These are phyloP conservation scores for Linderina pennispora DNA, from an alignment of 192 early-diverging fungal genomes.

Conservation along the genomic window DNA sequence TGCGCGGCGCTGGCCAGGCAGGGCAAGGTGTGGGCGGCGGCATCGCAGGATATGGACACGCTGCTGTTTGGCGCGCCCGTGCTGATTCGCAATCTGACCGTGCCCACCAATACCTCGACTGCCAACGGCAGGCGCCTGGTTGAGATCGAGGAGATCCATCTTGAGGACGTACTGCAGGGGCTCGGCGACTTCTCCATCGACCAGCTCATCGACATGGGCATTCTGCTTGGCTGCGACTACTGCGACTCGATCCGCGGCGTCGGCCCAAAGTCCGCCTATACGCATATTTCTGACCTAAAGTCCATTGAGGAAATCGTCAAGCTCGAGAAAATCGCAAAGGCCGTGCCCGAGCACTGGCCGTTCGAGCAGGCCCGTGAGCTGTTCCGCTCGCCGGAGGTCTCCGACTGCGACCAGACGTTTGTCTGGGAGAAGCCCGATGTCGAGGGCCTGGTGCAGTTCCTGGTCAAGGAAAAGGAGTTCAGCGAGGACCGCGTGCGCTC, in stretches of 20 bases:
- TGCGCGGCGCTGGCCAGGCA: conserved; percentile 87
- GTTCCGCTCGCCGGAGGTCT: conserved; percentile 77
- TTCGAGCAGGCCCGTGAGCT: conserved; percentile 84
- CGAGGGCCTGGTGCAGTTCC: conserved; percentile 79
- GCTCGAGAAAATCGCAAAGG: conserved; percentile 70
- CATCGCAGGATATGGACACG: conserved; percentile 99
- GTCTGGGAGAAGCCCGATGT: conserved; percentile 70
- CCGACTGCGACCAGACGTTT: conserved; percentile 54
- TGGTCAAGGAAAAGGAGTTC: conserved; percentile 96
- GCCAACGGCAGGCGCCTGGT: too few relatives aligned
- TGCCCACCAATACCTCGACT: conserved; percentile 79
- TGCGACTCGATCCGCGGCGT: conserved; percentile 92
- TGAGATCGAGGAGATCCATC: conserved; percentile 84
- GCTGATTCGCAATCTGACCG: conserved; percentile 87
- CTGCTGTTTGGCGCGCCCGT: conserved; percentile 89
- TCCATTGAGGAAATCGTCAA: conserved; percentile 74
- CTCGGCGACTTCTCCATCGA: conserved; percentile 66
- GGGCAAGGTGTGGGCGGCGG: conserved; percentile 91
- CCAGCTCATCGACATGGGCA: conserved; percentile 96
- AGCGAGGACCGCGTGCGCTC: conserved; percentile 86
- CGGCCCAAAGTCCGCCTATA: conserved; percentile 80
- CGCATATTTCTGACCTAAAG: conserved; percentile 78
- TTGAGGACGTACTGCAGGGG: conserved; percentile 76
- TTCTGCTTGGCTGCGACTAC: conserved; percentile 97
- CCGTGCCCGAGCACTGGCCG: conserved; percentile 84